Evolutionary conservation across 345 rosid species (phyloP), one percentile per base, ranked within the genome.

Genomic region (Syzygium oleosum): DNA sequence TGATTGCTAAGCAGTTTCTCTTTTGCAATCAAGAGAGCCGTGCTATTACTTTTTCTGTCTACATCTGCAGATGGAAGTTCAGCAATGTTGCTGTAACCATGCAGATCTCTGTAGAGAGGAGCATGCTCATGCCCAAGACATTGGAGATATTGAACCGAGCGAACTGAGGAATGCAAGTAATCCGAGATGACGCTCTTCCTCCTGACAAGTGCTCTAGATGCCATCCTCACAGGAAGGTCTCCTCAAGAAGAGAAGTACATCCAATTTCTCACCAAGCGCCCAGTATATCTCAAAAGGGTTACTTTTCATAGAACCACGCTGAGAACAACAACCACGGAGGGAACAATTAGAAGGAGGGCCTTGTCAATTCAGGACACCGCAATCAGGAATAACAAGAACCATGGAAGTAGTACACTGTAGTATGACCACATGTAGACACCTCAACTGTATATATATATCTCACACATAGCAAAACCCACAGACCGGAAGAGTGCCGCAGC

Each of bases 181-280:
- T 92, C 92, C 15, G 92, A 92, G 86, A 95, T 53, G 54, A 92
- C 29, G 83, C 86, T 89, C 88, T 85, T 94, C 91, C 96, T 94
- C 91, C 95, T 90, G 51, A 94, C 73, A 51, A 96, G 92, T 87
- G 96, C 96, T 91, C 95, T 94, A 52, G 96, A 93, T 83, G 96
- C 96, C 99, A 96, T 96, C 89, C 84, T 84, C 84, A 87, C 73
- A 78, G n/a, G 31, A 53, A 87, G n/a, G 84, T 89, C 85, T 61
- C 87, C 84, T 61, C 87, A 79, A 65, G 21, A 88, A 52, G 86
- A 86, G 31, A 88, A 88, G 49, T 88, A 56, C 88, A 87, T 54
- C 85, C 84, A 85, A 73, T 5, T 54, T 5, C 86, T 52, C 19
- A 51, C 41, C 85, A 52, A 52, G 56, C 43, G 19, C 56, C 46